Base-by-base conservation (phyloP, 148 eudicot species). In the Amaranthus hypochondriacus region DNA sequence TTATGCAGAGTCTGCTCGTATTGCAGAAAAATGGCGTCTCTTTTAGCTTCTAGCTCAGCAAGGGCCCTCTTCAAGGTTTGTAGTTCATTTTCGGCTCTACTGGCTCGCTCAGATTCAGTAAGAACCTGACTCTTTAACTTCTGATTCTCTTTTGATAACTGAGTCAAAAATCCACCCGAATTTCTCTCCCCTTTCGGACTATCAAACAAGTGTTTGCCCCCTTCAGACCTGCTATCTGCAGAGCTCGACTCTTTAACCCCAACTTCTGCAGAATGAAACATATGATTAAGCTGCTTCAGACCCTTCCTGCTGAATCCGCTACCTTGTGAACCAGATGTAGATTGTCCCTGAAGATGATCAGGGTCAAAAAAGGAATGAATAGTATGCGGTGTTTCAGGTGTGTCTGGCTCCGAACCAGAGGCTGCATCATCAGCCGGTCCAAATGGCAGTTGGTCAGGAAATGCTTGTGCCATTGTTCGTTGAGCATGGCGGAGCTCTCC, bases 401-500 rank as follows among this genome's bases (percentile, higher is more conserved):
- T 82, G 54, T 81, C 84, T 2, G 87, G 81, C 66, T 82, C 97
- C 61, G 87, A 85, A 60, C 83, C 75, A 9, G 86, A 83, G 69
- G 90, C 76, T 50, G 91, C 84, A 62, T 91, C 98, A 73, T 94
- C 98, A 9, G 81, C 59, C 21, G 85, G 75, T 68, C 71, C 71
- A 76, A 83, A 87, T 3, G 90, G 91, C 15, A 83, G 86, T 80
- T 91, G 87, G 69, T 91, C 82, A 49, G 98, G 96, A 83, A 94
- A 94, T 67, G 96, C 98, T 75, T 80, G 83, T 48, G 89, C 87
- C 86, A 94, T 88, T 18, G 97, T 89, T 80, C 85, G 84, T 55
- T 94, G 98, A 39, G 96, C 98, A 39, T 89, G 89, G 48, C 96
- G 90, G 56, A 95, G 97, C 82, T 95, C 99, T 71, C 97, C 97